Conservation (phyloP, 2,329 filamentous ascomycete species). For the Fusarium ambrosium region DNA sequence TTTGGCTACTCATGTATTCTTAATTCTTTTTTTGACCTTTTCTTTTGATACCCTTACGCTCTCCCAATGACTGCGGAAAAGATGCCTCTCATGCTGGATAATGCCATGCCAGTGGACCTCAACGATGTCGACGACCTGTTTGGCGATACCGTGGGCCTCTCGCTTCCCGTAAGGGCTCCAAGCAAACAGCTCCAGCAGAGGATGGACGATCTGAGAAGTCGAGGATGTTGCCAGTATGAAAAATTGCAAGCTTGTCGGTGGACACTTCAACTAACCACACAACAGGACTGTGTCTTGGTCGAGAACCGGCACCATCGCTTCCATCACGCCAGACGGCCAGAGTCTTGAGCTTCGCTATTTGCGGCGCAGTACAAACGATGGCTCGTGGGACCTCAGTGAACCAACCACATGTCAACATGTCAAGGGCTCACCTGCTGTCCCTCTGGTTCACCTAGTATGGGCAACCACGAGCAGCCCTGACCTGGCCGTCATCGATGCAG, state of each 20-base stretch:
- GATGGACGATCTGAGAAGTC: slow-evolving; percentile 80
- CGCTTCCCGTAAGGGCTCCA: slow-evolving; percentile 61
- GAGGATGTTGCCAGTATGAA: slow-evolving; percentile 85
- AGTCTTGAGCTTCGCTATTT: slow-evolving; percentile 81
- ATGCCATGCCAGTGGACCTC: slow-evolving; percentile 63
- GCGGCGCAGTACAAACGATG: slow-evolving; percentile 75
- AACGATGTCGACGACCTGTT: slow-evolving; percentile 81
- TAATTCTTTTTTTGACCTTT: slow-evolving; percentile 28
- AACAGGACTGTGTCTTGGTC: slow-evolving; percentile 88
- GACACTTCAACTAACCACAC: slow-evolving; percentile 27
- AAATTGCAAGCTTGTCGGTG: neutral
- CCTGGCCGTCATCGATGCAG: slow-evolving; percentile 84
- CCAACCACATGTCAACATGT: slow-evolving; percentile 75
- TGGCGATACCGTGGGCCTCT: slow-evolving; percentile 75
- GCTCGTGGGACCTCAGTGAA: slow-evolving; percentile 81
- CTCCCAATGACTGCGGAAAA: slow-evolving; percentile 54
- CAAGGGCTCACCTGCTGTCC: slow-evolving; percentile 72
- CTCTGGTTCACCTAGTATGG: slow-evolving; percentile 87
- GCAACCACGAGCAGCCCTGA: slow-evolving; percentile 79
- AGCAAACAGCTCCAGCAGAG: slow-evolving; percentile 77
- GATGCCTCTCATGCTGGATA: slow-evolving; percentile 60
- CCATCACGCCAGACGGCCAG: slow-evolving; percentile 79
- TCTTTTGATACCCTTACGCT: slow-evolving; percentile 35
- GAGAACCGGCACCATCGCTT: slow-evolving; percentile 86
- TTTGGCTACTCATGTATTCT: slow-evolving; percentile 24